These are phyloP conservation scores for Acephala macrosclerotiorum DNA, from an alignment of 2,329 filamentous ascomycete species.

Conservation along the genomic window DNA sequence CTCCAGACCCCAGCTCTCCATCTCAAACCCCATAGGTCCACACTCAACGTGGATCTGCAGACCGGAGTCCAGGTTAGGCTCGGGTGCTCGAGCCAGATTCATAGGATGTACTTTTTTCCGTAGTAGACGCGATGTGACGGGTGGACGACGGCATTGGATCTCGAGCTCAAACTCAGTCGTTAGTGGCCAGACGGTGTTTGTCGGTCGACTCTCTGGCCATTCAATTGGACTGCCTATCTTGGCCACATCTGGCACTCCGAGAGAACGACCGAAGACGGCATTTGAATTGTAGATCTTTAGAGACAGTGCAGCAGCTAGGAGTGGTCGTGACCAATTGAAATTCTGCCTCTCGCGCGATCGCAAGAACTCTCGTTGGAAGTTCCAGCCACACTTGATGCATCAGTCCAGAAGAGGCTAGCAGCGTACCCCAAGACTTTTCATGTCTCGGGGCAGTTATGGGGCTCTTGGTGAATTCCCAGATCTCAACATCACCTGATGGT, in stretches of 20 bases:
- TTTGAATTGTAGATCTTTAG: conserved; percentile 18
- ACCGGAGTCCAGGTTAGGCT: not conserved
- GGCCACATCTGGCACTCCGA: conserved; percentile 9
- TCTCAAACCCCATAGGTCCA: conserved; percentile 9
- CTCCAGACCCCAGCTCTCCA: conserved; percentile 24
- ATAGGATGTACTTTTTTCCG: not conserved
- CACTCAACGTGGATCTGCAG: conserved; percentile 6
- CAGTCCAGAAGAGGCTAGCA: not conserved
- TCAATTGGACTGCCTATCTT: not conserved
- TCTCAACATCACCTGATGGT: conserved; percentile 8
- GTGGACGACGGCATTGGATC: conserved; percentile 7
- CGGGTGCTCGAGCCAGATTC: not conserved
- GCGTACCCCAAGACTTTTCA: conserved; percentile 5
- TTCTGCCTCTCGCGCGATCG: conserved; percentile 1
- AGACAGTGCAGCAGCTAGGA: not conserved
- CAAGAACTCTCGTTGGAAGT: conserved; percentile 18
- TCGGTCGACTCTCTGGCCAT: not conserved
- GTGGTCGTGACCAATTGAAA: too few species aligned
- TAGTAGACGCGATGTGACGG: not conserved
- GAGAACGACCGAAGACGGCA: conserved; percentile 16
- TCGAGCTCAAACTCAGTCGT: conserved; percentile 12
- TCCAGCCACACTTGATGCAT: not conserved
- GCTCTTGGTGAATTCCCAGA: conserved; percentile 21
- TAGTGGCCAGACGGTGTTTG: conserved; percentile 14
- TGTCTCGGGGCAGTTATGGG: conserved; percentile 23